phyloP scores from a whole-genome alignment of 345 rosid genomes.

The Camelina neglecta region DNA sequence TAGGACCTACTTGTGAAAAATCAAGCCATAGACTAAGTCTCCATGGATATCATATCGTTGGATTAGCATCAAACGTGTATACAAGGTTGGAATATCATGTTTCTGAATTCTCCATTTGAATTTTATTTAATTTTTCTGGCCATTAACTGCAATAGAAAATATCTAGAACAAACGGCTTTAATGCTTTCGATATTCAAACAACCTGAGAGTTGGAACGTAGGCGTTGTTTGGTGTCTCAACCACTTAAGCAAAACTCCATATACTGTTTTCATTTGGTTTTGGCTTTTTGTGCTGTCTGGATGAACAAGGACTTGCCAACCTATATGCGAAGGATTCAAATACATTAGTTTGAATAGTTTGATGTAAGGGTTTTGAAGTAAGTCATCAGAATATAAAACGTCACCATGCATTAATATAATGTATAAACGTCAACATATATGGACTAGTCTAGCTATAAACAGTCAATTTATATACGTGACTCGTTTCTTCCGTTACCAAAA shows the following conservation, averaged over 20 bases:
- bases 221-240: constrained; percentile 19
- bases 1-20: too few species aligned
- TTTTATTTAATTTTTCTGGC: neutral
- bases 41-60: too few species aligned
- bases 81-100: neutral
- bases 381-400: constrained; percentile 7
- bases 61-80: too few species aligned
- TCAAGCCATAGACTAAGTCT: too few species aligned
- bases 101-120: neutral
- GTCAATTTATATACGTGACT: neutral
- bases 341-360: neutral
- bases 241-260: constrained; percentile 17
- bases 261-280: neutral
- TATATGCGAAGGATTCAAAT: constrained; percentile 15
- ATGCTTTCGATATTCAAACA: constrained; percentile 10
- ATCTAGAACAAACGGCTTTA: neutral
- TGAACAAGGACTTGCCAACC: constrained; percentile 9
- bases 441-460: neutral
- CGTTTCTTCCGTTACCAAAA: neutral
- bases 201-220: constrained; percentile 8
- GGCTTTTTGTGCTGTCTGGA: constrained; percentile 11
- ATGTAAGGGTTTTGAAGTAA: neutral
- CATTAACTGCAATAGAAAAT: neutral
- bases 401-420: neutral
- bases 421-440: neutral